These are phyloP conservation scores for Wickerhamiella azymoides DNA, from an alignment of 805 yeast species.

Conservation along the genomic window DNA sequence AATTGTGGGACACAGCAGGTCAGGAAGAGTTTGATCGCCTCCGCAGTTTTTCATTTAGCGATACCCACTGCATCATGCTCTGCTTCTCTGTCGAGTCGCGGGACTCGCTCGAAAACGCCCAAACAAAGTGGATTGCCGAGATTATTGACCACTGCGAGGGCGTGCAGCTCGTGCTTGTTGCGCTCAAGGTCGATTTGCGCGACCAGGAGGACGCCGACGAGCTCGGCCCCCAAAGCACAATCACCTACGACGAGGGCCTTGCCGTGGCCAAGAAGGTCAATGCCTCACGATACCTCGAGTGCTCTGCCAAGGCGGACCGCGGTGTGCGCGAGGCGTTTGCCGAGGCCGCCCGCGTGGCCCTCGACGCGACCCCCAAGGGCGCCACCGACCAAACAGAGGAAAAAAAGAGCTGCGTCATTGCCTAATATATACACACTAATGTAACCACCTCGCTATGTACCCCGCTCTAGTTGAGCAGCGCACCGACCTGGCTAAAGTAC, in stretches of 20 bases:
- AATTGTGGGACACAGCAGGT: constrained; percentile 98
- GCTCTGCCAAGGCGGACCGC: constrained; percentile 89
- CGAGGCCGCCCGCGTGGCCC: constrained; percentile 95
- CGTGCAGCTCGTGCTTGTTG: constrained; percentile 84
- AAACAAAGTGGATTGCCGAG: constrained; percentile 93
- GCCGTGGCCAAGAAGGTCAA: constrained; percentile 87
- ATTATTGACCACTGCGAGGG: constrained; percentile 96
- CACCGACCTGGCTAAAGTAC: constrained; percentile 32
- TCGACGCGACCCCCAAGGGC: constrained; percentile 77
- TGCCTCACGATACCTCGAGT: constrained; percentile 86
- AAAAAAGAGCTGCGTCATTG: constrained; percentile 15
- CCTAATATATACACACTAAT: constrained; percentile 10
- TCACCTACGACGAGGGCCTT: constrained; percentile 86
- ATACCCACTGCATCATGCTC: constrained; percentile 92
- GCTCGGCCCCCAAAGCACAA: constrained; percentile 26
- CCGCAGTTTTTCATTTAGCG: constrained; percentile 83
- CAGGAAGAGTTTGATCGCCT: constrained; percentile 95
- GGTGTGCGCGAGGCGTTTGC: constrained; percentile 99
- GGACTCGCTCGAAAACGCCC: constrained; percentile 89
- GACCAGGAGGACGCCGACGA: constrained; percentile 39
- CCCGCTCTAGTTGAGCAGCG: constrained; percentile 11
- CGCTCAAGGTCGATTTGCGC: constrained; percentile 87
- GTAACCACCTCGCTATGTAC: neutral
- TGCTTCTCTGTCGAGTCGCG: constrained; percentile 90
- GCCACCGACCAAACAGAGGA: constrained; percentile 22